Percentiles rank a stretch among this genome's conserved stretches.
Evolutionary conservation across 2,329 filamentous ascomycete genomes (phyloP).

Genomic region (Rutstroemia sydowiana): DNA sequence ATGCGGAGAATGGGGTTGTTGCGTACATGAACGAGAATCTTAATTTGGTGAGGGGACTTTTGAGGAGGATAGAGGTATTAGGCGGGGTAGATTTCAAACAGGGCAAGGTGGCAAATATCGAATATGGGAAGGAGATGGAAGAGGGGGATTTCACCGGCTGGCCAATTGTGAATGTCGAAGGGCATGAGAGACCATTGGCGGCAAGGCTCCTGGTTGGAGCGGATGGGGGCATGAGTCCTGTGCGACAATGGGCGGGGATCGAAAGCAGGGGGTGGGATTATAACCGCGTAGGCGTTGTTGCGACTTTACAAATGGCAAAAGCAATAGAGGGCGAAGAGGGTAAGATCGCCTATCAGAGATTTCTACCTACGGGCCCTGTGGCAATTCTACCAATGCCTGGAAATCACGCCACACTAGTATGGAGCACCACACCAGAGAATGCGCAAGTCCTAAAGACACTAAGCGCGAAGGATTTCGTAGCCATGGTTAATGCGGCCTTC

Average conservation of each 20-base stretch:
- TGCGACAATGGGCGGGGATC: slow-evolving; percentile 83
- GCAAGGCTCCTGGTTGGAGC: slow-evolving; percentile 86
- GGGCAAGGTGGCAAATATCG: slow-evolving; percentile 72
- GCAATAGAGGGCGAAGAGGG: slow-evolving; percentile 43
- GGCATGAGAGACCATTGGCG: slow-evolving; percentile 53
- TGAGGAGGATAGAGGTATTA: slow-evolving; percentile 64
- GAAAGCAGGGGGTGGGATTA: slow-evolving; percentile 90
- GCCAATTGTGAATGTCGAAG: slow-evolving; percentile 72
- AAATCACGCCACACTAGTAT: slow-evolving; percentile 78
- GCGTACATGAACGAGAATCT: slow-evolving; percentile 96
- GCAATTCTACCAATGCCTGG: slow-evolving; percentile 86
- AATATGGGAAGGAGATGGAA: slow-evolving; percentile 59
- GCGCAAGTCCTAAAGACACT: slow-evolving; percentile 75
- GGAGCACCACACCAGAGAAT: slow-evolving; percentile 81
- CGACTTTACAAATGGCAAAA: slow-evolving; percentile 69
- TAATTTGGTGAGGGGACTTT: slow-evolving; percentile 74
- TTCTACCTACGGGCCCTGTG: slow-evolving; percentile 85
- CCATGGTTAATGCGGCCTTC: slow-evolving; percentile 92
- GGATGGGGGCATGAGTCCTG: slow-evolving; percentile 90
- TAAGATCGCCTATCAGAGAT: slow-evolving; percentile 88
- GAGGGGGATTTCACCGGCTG: slow-evolving; percentile 74
- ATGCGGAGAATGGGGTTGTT: slow-evolving; percentile 44
- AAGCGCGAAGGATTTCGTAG: slow-evolving; percentile 63
- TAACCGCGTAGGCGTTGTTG: slow-evolving; percentile 80
- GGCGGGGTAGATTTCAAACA: slow-evolving; percentile 64